These are phyloP conservation scores for Aquilaria agallochum DNA, from an alignment of 441 rosid genomes.

Conservation along the genomic window DNA sequence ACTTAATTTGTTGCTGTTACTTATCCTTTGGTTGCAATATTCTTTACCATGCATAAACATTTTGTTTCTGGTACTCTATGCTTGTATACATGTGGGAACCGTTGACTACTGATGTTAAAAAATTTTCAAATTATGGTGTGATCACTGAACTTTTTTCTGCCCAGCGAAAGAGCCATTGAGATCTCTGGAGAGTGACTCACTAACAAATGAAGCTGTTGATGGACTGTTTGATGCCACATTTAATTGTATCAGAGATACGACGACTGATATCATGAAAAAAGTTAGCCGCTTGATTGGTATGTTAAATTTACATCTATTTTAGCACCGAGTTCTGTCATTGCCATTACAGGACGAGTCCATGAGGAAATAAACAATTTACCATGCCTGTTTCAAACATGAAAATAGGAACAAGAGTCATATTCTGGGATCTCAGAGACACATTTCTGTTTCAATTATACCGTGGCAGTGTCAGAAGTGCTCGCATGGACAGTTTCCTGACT, in stretches of 20 bases:
- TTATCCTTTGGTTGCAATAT: too few relatives aligned
- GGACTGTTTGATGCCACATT: conserved; percentile 86
- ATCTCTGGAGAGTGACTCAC: conserved; percentile 39
- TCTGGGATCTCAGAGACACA: conserved; percentile 89
- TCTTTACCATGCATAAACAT: too few relatives aligned
- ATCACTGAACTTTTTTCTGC: conserved; percentile 11
- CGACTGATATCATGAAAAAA: conserved; percentile 48
- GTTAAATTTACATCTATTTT: conserved; percentile 17
- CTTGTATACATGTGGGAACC: conserved; percentile 3
- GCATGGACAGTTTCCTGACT: conserved; percentile 75
- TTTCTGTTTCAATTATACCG: conserved; percentile 71
- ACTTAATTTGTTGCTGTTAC: too few relatives aligned
- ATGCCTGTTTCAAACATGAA: neutral
- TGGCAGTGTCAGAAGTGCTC: conserved; percentile 70
- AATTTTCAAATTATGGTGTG: neutral
- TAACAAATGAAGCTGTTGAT: conserved; percentile 71
- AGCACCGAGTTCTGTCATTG: too few relatives aligned
- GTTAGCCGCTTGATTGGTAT: conserved; percentile 77
- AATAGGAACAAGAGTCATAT: conserved; percentile 78
- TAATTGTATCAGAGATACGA: conserved; percentile 65
- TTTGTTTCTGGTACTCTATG: neutral
- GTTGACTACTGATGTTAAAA: conserved; percentile 4
- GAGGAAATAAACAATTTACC: too few relatives aligned
- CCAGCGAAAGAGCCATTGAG: conserved; percentile 37
- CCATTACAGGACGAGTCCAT: too few relatives aligned